These are phyloP conservation scores for Trichosporon coremiiforme DNA, from an alignment of 1,284 basidiomycete genomes.

Conservation along the genomic window DNA sequence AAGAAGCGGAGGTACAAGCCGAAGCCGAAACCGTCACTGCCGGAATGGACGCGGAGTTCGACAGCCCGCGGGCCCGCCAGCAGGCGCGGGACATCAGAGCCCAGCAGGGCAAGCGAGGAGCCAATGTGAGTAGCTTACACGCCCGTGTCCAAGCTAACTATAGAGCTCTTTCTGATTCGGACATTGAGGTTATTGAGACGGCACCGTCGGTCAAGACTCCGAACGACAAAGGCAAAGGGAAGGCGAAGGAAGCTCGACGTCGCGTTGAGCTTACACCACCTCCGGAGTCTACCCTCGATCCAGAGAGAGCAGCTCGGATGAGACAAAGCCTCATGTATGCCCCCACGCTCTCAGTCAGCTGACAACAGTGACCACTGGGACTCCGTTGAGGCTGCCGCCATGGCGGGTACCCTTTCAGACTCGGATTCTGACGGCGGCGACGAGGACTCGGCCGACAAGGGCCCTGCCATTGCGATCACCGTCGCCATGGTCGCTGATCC, in stretches of 20 bases:
- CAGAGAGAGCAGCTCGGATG: constrained; percentile 24
- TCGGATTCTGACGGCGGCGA: neutral
- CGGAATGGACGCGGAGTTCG: constrained; percentile 22
- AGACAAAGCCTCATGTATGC: neutral
- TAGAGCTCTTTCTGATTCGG: neutral
- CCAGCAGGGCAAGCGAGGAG: neutral
- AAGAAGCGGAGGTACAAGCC: constrained; percentile 8
- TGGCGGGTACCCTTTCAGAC: neutral
- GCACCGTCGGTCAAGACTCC: neutral
- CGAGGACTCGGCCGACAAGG: neutral
- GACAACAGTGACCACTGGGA: constrained; percentile 15
- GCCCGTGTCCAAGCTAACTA: too few relatives aligned
- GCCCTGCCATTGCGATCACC: constrained; percentile 30
- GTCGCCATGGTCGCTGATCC: constrained; percentile 45
- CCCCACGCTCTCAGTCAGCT: too few relatives aligned
- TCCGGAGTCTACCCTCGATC: constrained; percentile 29
- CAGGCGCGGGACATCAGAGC: neutral
- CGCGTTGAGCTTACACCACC: constrained; percentile 42
- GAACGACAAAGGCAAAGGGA: constrained; percentile 20
- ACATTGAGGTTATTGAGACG: neutral
- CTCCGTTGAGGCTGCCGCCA: constrained; percentile 1
- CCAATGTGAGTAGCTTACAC: constrained; percentile 12
- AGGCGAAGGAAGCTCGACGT: constrained; percentile 9
- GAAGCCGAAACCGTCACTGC: constrained; percentile 19
- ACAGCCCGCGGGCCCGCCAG: neutral